Evolutionary conservation across 441 rosid genomes (phyloP).

Genomic region (Lepidium campestre): DNA sequence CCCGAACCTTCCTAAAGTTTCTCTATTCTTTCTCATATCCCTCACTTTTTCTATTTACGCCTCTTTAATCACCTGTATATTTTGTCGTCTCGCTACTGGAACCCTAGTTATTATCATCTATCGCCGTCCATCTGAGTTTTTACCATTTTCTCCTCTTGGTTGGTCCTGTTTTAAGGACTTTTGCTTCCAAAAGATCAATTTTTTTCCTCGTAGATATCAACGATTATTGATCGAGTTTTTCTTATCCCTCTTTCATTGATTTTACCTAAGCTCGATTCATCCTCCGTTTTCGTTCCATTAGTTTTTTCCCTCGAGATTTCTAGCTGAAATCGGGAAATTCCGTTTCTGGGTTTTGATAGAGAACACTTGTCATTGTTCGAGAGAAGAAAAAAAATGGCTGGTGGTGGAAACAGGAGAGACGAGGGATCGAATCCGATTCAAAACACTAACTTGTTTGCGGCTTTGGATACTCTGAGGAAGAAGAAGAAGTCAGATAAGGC

Average conservation of each 20-base stretch:
- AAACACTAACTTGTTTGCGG: conserved; percentile 75
- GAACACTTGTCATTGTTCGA: not conserved
- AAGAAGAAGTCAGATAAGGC: conserved; percentile 73
- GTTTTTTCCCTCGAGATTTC: not conserved
- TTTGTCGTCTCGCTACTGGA: not conserved
- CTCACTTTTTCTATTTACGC: not conserved
- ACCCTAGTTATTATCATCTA: conserved; percentile 10
- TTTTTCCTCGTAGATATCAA: not conserved
- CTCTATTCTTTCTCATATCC: not conserved
- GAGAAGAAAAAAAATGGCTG: conserved; percentile 32
- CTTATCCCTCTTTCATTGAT: not conserved
- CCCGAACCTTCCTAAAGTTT: not conserved
- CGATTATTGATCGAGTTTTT: not conserved
- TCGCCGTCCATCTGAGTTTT: conserved; percentile 20
- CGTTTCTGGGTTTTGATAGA: not conserved
- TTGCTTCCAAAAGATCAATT: not conserved
- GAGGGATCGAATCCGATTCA: conserved; percentile 61
- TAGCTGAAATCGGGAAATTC: conserved; percentile 4
- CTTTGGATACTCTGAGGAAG: conserved; percentile 64
- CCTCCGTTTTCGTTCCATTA: not conserved
- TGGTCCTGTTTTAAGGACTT: not conserved
- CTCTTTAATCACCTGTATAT: not conserved
- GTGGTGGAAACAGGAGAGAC: conserved; percentile 56
- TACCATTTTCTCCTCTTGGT: not conserved
- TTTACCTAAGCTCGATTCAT: not conserved